Base-by-base conservation (phyloP, 2,329 filamentous ascomycete species). In the Fusarium albidum region DNA sequence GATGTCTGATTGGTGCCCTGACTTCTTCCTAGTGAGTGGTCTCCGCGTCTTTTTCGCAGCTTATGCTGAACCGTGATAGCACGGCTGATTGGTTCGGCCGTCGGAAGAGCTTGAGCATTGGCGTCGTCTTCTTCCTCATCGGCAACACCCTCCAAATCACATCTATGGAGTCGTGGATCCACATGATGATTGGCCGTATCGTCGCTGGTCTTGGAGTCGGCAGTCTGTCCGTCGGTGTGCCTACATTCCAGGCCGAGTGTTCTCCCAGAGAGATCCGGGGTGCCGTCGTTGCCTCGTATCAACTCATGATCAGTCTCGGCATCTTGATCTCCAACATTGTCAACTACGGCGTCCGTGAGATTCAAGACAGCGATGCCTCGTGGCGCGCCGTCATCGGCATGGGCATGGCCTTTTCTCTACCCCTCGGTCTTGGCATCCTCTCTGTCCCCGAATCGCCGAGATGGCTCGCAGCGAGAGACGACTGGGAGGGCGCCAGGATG, bases 271-370 rank as follows among this genome's bases (percentile, higher is more conserved):
- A 83, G 63, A 84, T 87, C 55, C 82, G 85, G 56, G 85, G 84
- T 59, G 80, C 82, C 37, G 79, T 88, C 37, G 82, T 88, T 14
- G 78, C 80, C 4, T 84, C 81, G 17, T 90, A 90, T 71, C 87
- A 90, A 72, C 80, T 90, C 7, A 85, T 89, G 73, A 88, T 90
- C 71, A 90, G 86, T 1, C 75, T 89, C 25, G 88, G 88, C 17
- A 89, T 90, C 57, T 82, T 84, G 49, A 69, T 79, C 15, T 75
- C 80, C 41, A 80, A 81, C 63, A 71, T 78, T 47, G 76, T 85
- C 65, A 84, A 84, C 69, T 82, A 75, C 50, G 80, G 78, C 39
- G 75, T 79, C n/a, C 71, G 75, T 15, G 63, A 62, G 25, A 76
- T 79, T 55, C 45, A 79, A 37, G 66, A 74, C 3, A 69, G 68